Conservation (phyloP, 169 alveolate genomes). For the Cryptosporidium tyzzeri region DNA sequence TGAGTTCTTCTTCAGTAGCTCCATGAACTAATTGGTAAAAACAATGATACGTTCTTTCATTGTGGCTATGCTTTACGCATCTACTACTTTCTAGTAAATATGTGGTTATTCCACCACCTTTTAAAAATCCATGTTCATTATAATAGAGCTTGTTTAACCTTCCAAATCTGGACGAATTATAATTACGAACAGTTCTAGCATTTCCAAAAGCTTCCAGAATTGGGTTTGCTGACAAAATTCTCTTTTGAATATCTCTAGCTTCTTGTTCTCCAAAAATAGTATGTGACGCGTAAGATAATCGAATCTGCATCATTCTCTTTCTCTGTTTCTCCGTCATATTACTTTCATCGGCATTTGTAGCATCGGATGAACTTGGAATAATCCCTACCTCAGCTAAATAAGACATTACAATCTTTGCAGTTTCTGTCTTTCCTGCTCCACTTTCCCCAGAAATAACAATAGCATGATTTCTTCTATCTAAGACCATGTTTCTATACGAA, state of each 20-base stretch:
- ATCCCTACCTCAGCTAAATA: constrained; percentile 77
- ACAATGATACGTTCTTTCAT: constrained; percentile 90
- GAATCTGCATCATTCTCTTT: constrained; percentile 73
- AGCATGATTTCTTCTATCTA: constrained; percentile 82
- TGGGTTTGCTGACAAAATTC: constrained; percentile 90
- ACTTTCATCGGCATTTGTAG: neutral
- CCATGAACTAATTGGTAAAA: constrained; percentile 87
- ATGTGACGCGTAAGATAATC: constrained; percentile 78
- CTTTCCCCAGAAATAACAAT: constrained; percentile 92
- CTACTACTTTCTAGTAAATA: constrained; percentile 90
- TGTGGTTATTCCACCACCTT: constrained; percentile 86
- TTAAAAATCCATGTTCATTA: constrained; percentile 82
- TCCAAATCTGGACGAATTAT: constrained; percentile 93
- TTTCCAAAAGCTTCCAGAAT: constrained; percentile 93
- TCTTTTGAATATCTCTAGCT: constrained; percentile 74
- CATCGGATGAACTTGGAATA: constrained; percentile 20
- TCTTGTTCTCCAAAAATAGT: constrained; percentile 77
- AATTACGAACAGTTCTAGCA: constrained; percentile 92
- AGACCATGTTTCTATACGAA: constrained; percentile 79
- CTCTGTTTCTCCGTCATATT: constrained; percentile 57
- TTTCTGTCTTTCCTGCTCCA: constrained; percentile 95
- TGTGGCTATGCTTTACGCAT: constrained; percentile 84
- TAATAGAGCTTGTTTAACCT: constrained; percentile 85
- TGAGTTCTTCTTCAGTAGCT: constrained; percentile 52
- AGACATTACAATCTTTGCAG: constrained; percentile 86